A percentile compares a stretch with the other conserved stretches of the same genome.
phyloP scores from a whole-genome alignment of 129 eudicot genomes.

The Saussurea involucrata region DNA sequence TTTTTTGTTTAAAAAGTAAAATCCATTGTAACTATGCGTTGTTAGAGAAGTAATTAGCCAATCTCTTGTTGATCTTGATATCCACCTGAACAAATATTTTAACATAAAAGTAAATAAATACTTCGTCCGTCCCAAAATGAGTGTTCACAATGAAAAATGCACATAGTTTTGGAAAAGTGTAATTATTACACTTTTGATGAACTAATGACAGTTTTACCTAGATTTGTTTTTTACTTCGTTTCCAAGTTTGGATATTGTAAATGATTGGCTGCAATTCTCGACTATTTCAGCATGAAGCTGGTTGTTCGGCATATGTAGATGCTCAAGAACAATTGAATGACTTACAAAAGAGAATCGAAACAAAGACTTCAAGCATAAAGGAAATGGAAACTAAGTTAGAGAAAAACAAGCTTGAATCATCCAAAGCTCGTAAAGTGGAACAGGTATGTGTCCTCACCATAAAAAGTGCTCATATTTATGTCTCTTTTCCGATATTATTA shows the following conservation, averaged over 20 bases:
- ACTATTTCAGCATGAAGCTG: slow-evolving; percentile 75
- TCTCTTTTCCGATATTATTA: not conserved
- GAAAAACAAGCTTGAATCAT: slow-evolving; percentile 53
- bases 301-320: slow-evolving; percentile 61
- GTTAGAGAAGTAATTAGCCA: not conserved
- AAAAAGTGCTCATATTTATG: not conserved
- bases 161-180: no score
- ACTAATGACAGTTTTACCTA: no score
- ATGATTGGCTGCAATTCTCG: slow-evolving; percentile 6
- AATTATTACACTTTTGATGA: no score
- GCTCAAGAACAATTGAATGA: slow-evolving; percentile 70
- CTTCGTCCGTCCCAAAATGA: no score
- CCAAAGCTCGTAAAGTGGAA: slow-evolving; percentile 71
- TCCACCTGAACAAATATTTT: not conserved
- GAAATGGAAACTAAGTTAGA: slow-evolving; percentile 47
- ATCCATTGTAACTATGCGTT: not conserved
- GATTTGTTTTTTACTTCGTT: not conserved
- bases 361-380: slow-evolving; percentile 43
- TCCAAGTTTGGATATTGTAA: not conserved
- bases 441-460: slow-evolving; percentile 44
- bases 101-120: not conserved
- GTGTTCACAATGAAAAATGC: no score
- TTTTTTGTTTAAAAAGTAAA: not conserved
- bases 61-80: not conserved
- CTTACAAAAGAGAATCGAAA: slow-evolving; percentile 37